A percentile compares a stretch with the other conserved stretches of the same genome.
Evolutionary conservation across 2,329 filamentous ascomycete species (phyloP).

Genomic region (Raffaelea albimanens): DNA sequence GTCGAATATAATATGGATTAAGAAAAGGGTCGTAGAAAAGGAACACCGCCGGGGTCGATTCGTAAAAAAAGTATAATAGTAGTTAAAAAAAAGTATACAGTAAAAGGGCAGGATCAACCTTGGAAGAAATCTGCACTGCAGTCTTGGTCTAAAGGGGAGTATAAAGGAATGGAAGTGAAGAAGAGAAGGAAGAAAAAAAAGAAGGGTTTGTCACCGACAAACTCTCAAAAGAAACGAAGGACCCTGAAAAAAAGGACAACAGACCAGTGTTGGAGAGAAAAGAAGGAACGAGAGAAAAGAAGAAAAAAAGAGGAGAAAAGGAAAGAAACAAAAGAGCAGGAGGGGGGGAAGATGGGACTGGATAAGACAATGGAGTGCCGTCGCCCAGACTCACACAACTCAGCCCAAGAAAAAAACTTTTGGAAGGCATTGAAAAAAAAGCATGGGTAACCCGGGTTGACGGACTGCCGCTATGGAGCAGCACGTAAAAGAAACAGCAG

Average conservation of each 20-base stretch:
- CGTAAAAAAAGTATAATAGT: background rate
- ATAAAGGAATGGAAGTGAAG: background rate
- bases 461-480: constrained; percentile 3
- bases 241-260: background rate
- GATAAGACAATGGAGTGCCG: constrained; percentile 2
- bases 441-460: constrained; percentile 7
- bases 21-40: background rate
- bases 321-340: background rate
- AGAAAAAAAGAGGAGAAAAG: constrained; percentile 1
- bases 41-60: constrained; percentile 2
- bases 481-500: too few species aligned
- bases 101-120: constrained; percentile 9
- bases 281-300: constrained; percentile 4
- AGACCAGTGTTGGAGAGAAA: background rate
- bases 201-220: constrained; percentile 4
- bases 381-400: constrained; percentile 2
- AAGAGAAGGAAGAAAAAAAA: constrained; percentile 2
- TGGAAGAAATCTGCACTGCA: constrained; percentile 9
- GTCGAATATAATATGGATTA: background rate
- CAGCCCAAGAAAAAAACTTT: background rate
- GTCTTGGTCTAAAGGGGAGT: constrained; percentile 2
- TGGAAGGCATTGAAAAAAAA: background rate
- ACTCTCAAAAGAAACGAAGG: constrained; percentile 8
- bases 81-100: background rate
- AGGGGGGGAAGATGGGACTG: constrained; percentile 2